Percentiles rank a stretch among this genome's conserved stretches.
Evolutionary conservation across 2,329 filamentous ascomycete genomes (phyloP).

Genomic region (Phyllosticta ampelicida): DNA sequence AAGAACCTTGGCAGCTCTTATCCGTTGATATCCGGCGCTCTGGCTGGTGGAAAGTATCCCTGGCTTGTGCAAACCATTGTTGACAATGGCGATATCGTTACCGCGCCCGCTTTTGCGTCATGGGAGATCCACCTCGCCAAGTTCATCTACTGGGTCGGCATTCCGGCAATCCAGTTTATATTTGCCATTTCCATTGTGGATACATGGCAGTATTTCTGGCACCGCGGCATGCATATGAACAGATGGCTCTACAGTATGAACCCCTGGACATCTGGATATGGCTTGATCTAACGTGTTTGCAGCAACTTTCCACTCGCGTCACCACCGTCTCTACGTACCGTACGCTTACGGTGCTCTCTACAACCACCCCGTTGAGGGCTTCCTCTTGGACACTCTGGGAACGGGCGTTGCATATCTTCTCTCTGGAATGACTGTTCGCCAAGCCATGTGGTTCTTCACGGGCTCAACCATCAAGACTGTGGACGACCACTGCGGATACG

Average conservation of each 20-base stretch:
- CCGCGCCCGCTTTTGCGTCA: constrained; percentile 61
- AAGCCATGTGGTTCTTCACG: constrained; percentile 83
- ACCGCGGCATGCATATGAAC: constrained; percentile 95
- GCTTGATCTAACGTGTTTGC: neutral
- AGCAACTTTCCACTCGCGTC: constrained; percentile 86
- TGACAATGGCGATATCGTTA: constrained; percentile 37
- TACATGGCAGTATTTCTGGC: constrained; percentile 97
- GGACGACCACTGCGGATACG: constrained; percentile 93
- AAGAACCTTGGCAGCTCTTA: constrained; percentile 62
- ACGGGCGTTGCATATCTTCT: constrained; percentile 75
- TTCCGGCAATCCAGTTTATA: constrained; percentile 69
- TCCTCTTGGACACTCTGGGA: constrained; percentile 83
- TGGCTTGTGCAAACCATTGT: constrained; percentile 51
- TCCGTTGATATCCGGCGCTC: constrained; percentile 61
- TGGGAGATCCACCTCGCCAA: constrained; percentile 74
- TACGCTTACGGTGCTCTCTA: constrained; percentile 96
- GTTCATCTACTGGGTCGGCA: constrained; percentile 64
- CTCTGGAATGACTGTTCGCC: constrained; percentile 70
- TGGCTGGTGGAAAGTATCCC: constrained; percentile 76
- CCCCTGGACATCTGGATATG: neutral
- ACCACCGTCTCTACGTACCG: constrained; percentile 93
- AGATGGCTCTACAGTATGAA: constrained; percentile 88
- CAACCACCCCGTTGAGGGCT: constrained; percentile 91
- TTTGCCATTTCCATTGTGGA: constrained; percentile 70
- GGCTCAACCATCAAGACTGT: constrained; percentile 90